Base-by-base conservation (phyloP, 1,284 basidiomycete genomes). In the Pascua guehoae region DNA sequence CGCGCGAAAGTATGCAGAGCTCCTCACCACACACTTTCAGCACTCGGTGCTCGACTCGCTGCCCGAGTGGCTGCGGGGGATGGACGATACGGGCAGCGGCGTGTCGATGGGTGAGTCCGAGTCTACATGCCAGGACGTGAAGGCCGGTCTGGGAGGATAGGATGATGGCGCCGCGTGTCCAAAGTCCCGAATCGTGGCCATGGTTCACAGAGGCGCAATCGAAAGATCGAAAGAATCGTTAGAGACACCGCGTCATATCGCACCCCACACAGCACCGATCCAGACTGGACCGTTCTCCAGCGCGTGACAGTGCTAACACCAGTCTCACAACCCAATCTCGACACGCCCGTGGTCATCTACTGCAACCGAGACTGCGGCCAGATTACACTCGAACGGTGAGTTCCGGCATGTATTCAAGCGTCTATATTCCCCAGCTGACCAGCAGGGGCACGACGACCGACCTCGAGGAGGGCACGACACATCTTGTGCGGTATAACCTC, bases 261-360 rank as follows among this genome's bases (percentile, higher is more conserved):
- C 7, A 32, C 24, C 24, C 24, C 24, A 32, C 24, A 32, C 24
- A 3, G 24, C 24, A 32, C 7, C 24, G 24, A 32, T 7, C 24
- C 24, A 32, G 7, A 32, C 24, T 32, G 7, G 24, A 32, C 24
- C 24, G 24, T 32, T 3, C 24, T 7, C 24, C 7, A 4, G 24
- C 24, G 3, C 16, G n/a, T 43, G 40, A 47, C 37, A 51, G 53
- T 40, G n/a, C 17, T 38, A 9, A 39, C 41, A 50, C 47, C 69
- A 93, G 91, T 91, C 12, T 81, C 86, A 0, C 81, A 84, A 63
- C 91, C 91, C 2, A 86, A 91, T 67, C 85, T 83, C 64, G 80
- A 82, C 12, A 80, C 82, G 0, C 85, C 88, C 0, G 88, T 95
- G 1, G 88, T 94, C 68, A 85, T 88, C 1, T 88, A 86, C 70